phyloP scores from a whole-genome alignment of 2,329 filamentous ascomycete genomes.

The Fusarium agapanthi region DNA sequence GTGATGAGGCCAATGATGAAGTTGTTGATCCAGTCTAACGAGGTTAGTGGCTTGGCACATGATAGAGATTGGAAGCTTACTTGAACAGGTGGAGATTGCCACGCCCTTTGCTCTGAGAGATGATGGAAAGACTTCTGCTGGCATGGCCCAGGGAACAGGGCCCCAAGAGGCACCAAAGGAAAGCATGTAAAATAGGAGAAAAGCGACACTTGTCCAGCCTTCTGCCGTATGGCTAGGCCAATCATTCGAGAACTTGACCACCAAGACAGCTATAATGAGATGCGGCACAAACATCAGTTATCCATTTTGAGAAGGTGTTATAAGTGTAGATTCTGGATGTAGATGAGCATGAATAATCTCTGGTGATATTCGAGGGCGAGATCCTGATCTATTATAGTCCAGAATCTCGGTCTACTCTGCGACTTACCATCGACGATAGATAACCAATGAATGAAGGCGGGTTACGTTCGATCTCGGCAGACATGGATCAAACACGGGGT shows the following conservation, averaged over 20 bases:
- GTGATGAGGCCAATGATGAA: constrained; percentile 59
- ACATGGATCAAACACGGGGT: constrained; percentile 2
- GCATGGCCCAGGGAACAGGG: constrained; percentile 58
- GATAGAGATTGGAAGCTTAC: constrained; percentile 7
- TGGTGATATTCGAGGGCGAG: neutral
- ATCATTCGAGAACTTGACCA: constrained; percentile 35
- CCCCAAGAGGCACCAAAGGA: constrained; percentile 68
- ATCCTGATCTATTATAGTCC: neutral
- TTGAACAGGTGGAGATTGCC: constrained; percentile 65
- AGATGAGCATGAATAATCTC: neutral
- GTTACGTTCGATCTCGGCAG: neutral
- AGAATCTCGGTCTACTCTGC: neutral
- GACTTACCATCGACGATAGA: neutral
- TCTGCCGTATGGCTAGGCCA: constrained; percentile 40
- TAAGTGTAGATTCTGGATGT: neutral
- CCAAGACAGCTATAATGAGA: constrained; percentile 40
- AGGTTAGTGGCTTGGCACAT: neutral
- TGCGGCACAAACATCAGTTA: constrained; percentile 40
- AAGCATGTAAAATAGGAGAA: constrained; percentile 63
- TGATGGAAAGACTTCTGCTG: constrained; percentile 68
- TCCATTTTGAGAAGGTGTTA: neutral
- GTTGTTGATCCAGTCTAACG: constrained; percentile 65
- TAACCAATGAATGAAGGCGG: neutral
- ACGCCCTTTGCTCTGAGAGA: constrained; percentile 71
- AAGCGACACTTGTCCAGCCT: constrained; percentile 44